These are phyloP conservation scores for Mercurialis annua DNA, from an alignment of 345 rosid species.

Conservation along the genomic window DNA sequence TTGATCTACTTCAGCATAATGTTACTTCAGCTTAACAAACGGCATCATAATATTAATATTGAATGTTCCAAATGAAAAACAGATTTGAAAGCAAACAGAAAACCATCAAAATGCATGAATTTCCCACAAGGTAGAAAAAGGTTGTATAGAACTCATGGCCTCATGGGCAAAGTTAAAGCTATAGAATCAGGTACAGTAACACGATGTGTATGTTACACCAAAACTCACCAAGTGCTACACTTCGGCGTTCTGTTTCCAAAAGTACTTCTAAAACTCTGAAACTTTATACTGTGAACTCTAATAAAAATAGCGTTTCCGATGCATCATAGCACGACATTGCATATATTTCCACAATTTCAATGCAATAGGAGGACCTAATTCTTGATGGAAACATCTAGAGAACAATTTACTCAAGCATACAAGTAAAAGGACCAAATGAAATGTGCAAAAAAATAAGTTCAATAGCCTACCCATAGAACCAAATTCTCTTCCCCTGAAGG, in stretches of 20 bases:
- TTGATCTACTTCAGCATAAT: not conserved
- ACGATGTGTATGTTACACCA: no score
- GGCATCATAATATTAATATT: not conserved
- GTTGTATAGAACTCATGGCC: no score
- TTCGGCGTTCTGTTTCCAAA: no score
- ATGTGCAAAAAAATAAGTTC: conserved; percentile 13
- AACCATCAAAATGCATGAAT: no score
- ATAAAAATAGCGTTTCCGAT: no score
- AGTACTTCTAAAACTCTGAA: no score
- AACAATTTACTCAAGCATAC: conserved; percentile 23
- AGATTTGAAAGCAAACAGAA: not conserved
- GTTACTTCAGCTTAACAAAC: not conserved
- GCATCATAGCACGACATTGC: not conserved
- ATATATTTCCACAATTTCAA: conserved; percentile 14
- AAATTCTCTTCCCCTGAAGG: conserved; percentile 88
- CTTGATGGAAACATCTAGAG: conserved; percentile 6
- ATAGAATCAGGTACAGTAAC: not conserved
- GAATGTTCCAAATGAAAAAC: not conserved
- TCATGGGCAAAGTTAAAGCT: not conserved
- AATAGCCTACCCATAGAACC: conserved; percentile 81
- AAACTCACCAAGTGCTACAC: no score
- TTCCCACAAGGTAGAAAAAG: no score
- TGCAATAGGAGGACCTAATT: conserved; percentile 7
- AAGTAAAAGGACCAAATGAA: conserved; percentile 28
- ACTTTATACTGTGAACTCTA: no score